These are phyloP conservation scores for Salpingoeca rosetta DNA, from an alignment of 78 protist species.

Conservation along the genomic window DNA sequence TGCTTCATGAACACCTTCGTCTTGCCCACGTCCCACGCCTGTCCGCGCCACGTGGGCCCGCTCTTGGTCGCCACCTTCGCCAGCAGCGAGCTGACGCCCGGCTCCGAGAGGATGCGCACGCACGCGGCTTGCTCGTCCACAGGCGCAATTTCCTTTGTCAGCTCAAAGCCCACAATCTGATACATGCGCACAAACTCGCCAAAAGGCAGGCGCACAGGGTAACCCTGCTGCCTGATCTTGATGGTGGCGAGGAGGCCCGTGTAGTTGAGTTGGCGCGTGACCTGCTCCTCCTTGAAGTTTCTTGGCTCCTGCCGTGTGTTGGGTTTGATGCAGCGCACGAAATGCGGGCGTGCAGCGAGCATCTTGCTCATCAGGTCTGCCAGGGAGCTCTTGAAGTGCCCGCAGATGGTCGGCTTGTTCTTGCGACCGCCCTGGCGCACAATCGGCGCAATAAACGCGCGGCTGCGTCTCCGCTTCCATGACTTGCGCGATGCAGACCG, in stretches of 20 bases:
- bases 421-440: background rate
- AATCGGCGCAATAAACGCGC: background rate
- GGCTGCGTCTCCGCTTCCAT: background rate
- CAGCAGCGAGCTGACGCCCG: background rate
- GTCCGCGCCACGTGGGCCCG: no score
- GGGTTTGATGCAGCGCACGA: conserved; percentile 11
- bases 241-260: conserved; percentile 70
- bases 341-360: background rate
- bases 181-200: conserved; percentile 1
- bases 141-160: no score
- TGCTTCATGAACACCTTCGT: conserved; percentile 9
- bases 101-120: no score
- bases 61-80: background rate
- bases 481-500: background rate
- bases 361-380: background rate
- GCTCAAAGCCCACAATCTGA: background rate
- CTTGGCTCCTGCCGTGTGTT: background rate
- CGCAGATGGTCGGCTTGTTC: background rate
- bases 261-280: conserved; percentile 49
- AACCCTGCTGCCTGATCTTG: conserved; percentile 55
- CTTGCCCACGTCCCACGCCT: background rate
- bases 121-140: no score
- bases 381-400: background rate
- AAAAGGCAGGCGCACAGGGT: conserved; percentile 26
- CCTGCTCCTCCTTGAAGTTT: background rate